Conservation (phyloP, 2,329 filamentous ascomycete species). For the Bimuria novae-zelandiae region DNA sequence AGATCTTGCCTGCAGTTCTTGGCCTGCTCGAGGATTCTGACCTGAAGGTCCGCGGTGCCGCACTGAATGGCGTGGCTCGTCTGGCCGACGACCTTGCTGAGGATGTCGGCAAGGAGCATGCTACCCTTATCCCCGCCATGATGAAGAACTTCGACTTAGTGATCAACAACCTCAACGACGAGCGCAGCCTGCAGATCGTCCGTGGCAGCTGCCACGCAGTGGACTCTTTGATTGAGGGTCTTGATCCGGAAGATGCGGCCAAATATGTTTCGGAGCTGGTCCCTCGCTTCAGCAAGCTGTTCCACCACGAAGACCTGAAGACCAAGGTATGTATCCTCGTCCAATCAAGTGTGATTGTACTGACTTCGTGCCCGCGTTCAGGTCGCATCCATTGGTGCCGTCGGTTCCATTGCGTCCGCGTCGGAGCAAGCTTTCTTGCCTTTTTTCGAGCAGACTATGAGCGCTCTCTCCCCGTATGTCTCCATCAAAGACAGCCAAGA, state of each 20-base stretch:
- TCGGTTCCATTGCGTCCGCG: slow-evolving; percentile 87
- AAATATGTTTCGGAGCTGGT: slow-evolving; percentile 83
- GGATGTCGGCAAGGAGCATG: slow-evolving; percentile 84
- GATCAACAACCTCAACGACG: slow-evolving; percentile 67
- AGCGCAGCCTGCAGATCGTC: slow-evolving; percentile 82
- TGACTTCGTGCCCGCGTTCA: neutral
- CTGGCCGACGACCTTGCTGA: slow-evolving; percentile 93
- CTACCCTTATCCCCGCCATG: slow-evolving; percentile 79
- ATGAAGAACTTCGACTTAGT: slow-evolving; percentile 88
- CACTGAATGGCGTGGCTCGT: slow-evolving; percentile 84
- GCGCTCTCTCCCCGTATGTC: slow-evolving; percentile 81
- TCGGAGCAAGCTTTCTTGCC: slow-evolving; percentile 82
- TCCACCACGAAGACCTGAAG: slow-evolving; percentile 82
- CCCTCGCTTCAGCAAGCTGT: slow-evolving; percentile 79
- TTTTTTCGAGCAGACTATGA: slow-evolving; percentile 92
- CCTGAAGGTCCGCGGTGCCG: slow-evolving; percentile 80
- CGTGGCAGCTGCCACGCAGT: slow-evolving; percentile 88
- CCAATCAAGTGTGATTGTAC: neutral
- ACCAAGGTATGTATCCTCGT: slow-evolving; percentile 62
- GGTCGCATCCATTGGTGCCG: slow-evolving; percentile 81
- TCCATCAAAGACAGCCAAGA: slow-evolving; percentile 87
- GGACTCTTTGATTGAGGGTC: slow-evolving; percentile 85
- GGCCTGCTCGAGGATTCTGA: slow-evolving; percentile 84
- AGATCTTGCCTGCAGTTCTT: slow-evolving; percentile 83
- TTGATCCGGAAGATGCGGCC: slow-evolving; percentile 79